Percentiles rank a stretch among this genome's conserved stretches.
Evolutionary conservation across 2,329 filamentous ascomycete species (phyloP).

Genomic region (Nemania bipapillata): DNA sequence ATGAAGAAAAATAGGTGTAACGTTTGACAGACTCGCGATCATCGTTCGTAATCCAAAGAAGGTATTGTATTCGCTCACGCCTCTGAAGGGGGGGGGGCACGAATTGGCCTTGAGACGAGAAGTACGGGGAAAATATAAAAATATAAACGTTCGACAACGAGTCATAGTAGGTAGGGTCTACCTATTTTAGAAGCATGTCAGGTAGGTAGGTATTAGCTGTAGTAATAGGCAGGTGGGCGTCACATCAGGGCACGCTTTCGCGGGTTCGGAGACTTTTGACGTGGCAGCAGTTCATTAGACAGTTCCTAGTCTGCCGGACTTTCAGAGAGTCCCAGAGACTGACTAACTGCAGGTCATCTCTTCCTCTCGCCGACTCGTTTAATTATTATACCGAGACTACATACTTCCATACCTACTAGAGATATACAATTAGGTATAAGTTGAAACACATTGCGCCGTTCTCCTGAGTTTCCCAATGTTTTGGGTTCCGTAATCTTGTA

Average conservation of each 20-base stretch:
- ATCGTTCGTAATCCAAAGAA: neutral
- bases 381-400: neutral
- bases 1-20: neutral
- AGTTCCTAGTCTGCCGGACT: slow-evolving; percentile 22
- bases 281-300: slow-evolving; percentile 52
- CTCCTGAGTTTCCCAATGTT: neutral
- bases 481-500: slow-evolving; percentile 6
- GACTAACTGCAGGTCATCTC: slow-evolving; percentile 5
- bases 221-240: slow-evolving; percentile 38
- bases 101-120: neutral
- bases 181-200: neutral
- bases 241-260: slow-evolving; percentile 34
- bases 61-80: neutral
- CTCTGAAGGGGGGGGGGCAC: neutral
- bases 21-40: neutral
- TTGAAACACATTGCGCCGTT: slow-evolving; percentile 13
- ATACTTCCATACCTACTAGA: neutral
- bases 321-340: slow-evolving; percentile 12
- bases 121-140: neutral
- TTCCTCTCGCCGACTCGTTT: neutral
- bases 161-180: neutral
- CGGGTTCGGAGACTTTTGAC: slow-evolving; percentile 50
- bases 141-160: slow-evolving; percentile 11
- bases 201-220: neutral
- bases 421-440: neutral